A percentile compares a stretch with the other conserved stretches of the same genome.
Evolutionary conservation across 2,329 filamentous ascomycete genomes (phyloP).

Genomic region (Coniochaeta sp.): DNA sequence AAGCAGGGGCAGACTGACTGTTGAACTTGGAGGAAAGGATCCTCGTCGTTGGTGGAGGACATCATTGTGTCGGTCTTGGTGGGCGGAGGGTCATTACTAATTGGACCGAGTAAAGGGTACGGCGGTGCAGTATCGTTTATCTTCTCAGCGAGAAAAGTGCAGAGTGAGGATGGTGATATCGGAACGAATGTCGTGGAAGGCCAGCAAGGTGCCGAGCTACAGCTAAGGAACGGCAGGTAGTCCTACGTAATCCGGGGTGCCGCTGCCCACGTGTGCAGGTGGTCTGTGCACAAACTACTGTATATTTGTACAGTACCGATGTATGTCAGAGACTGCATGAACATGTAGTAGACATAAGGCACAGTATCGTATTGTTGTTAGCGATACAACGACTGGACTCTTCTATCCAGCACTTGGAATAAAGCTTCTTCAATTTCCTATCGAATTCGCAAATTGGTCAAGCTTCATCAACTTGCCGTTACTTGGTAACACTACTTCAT

Average conservation of each 20-base stretch:
- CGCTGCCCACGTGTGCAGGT: background rate
- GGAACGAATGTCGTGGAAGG: background rate
- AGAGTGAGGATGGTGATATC: background rate
- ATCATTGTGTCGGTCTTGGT: slow-evolving; percentile 42
- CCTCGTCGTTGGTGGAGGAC: slow-evolving; percentile 60
- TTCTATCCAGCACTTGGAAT: too few species aligned
- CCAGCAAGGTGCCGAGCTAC: background rate
- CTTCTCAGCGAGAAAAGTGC: background rate
- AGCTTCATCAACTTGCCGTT: background rate
- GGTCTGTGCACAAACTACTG: too few species aligned
- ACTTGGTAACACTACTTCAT: background rate
- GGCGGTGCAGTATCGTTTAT: background rate
- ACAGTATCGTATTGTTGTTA: too few species aligned
- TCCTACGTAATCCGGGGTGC: background rate
- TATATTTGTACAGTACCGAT: too few species aligned
- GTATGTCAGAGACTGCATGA: too few species aligned
- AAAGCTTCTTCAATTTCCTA: background rate
- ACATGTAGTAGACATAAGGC: too few species aligned
- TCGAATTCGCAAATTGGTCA: background rate
- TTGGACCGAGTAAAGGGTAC: background rate
- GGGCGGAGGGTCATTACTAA: slow-evolving; percentile 4
- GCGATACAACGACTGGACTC: too few species aligned
- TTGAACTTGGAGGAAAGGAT: slow-evolving; percentile 67
- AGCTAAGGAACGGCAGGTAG: too few species aligned
- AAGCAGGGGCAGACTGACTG: slow-evolving; percentile 39